Evolutionary conservation across 148 eudicot species (phyloP), one percentile per base, ranked within the genome.

Genomic region (Amaranthus cruentus): DNA sequence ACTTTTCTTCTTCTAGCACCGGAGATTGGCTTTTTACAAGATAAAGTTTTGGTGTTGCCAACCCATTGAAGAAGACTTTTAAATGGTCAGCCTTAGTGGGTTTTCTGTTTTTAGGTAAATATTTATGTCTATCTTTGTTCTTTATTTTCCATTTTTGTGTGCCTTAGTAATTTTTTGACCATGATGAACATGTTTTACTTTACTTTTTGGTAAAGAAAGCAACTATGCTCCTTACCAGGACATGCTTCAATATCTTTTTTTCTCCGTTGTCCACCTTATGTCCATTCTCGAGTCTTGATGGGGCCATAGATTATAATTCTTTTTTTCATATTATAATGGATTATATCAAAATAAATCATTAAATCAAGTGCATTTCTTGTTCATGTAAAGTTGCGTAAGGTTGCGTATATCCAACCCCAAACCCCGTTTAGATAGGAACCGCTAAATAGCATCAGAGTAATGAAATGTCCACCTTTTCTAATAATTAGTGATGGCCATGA

Each of bases 111-210:
- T 4, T 6, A 15, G 55, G 47, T 55, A 56, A 43, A 57, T 8
- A 18, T 47, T 55, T 56, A 44, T 44, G 15, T 5, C 48, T 14
- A 4, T 55, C 46, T 53, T 53, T 55, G 50, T 4, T 14, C 51
- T 44, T 55, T 42, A 53, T 11, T 43, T 71, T 58, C 74, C 64
- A 18, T 46, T 3, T 71, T 8, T 58, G 55, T 71, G 74, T 71
- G 74, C 73, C 7, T 55, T 49, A n/a, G 28, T 6, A 47, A 4
- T 7, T 3, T 46, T 70, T 71, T 71, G 74, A 71, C 74, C 74
- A 56, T 47, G 47, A 56, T 47, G 47, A 71, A 2, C 64, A 11
- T 47, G 54, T 9, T 55, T 8, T 6, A 8, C 13, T 55, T 8
- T 6, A 8, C 13, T 51, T 71, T 71, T 59, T 15, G n/a, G 65